Evolutionary conservation across 805 yeast species (phyloP).

Genomic region (Ogataea philodendri): DNA sequence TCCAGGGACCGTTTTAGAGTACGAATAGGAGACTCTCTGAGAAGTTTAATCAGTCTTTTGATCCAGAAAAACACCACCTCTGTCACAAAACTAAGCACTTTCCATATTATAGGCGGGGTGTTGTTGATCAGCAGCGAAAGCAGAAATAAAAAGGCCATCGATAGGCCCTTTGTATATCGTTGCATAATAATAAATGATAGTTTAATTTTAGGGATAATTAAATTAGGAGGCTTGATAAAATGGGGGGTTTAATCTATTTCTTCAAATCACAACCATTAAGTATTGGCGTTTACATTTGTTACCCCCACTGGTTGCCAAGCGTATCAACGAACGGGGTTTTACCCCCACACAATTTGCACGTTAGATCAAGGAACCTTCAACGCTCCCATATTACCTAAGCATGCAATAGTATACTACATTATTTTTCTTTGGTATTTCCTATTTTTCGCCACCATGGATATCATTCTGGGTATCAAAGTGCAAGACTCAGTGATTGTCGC

Average conservation of each 20-base stretch:
- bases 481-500: conserved; percentile 81
- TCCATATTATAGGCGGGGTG: conserved; percentile 30
- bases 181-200: conserved; percentile 2
- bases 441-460: conserved; percentile 62
- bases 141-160: conserved; percentile 17
- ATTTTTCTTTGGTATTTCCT: conserved; percentile 9
- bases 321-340: no score
- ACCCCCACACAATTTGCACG: not conserved
- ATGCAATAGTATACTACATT: no score
- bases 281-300: no score
- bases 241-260: no score
- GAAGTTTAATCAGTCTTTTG: conserved; percentile 25
- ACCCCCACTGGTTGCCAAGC: no score
- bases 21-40: conserved; percentile 23
- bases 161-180: conserved; percentile 17
- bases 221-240: no score
- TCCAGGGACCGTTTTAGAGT: conserved; percentile 29
- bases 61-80: conserved; percentile 51
- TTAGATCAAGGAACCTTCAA: not conserved
- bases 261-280: no score
- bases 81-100: conserved; percentile 34
- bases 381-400: no score
- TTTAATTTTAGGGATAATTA: not conserved
- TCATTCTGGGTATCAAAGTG: conserved; percentile 81
- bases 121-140: conserved; percentile 20